Base-by-base conservation (phyloP, 2,329 filamentous ascomycete genomes). In the Hymenoscyphus albidus region DNA sequence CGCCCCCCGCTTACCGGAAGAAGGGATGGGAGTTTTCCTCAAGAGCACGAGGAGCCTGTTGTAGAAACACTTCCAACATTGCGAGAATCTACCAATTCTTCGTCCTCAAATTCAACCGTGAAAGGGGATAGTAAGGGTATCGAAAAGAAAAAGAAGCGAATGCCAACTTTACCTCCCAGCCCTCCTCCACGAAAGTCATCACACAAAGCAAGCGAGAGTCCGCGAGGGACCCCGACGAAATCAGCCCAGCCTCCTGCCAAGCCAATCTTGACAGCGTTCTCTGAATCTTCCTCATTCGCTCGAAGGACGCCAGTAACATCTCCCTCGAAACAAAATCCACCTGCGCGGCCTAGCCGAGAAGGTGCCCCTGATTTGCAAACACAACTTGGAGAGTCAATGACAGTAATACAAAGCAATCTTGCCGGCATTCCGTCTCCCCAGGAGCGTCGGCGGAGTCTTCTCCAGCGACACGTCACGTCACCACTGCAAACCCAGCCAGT, bases 41-140 rank as follows among this genome's bases (percentile, higher is more conserved):
- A 82, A 64, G 83, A 85, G 56, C 71, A 71, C n/a, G 82, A 82
- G 27, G 73, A 77, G 14, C 76, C 78, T 48, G 75, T 75, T 40
- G 76, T 79, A 31, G 83, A 87, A 57, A 80, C 81, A 12, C 80
- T 92, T 44, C 82, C 88, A 42, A 83, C 85, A 5, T 85, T 92
- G 5, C 83, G 87, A 62, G 90, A 93, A 73, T 88, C 88, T 0
- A 79, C 87, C 5, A 89, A 83, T 27, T 92, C 89, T 0, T 92
- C 89, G 0, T 92, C 89, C 0, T 91, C 88, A 5, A 85, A 84
- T 66, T 91, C 88, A 6, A 91, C 88, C 1, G 83, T 90, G 9
- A 82, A 86, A 40, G 82, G 79, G 16, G 81, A 80, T 31, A 67
- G 58, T 38, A 70, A 64, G 22, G 65, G 57, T 13, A 60, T 16